These are phyloP conservation scores for Albifimbria verrucaria DNA, from an alignment of 2,329 filamentous ascomycete genomes.

Conservation along the genomic window DNA sequence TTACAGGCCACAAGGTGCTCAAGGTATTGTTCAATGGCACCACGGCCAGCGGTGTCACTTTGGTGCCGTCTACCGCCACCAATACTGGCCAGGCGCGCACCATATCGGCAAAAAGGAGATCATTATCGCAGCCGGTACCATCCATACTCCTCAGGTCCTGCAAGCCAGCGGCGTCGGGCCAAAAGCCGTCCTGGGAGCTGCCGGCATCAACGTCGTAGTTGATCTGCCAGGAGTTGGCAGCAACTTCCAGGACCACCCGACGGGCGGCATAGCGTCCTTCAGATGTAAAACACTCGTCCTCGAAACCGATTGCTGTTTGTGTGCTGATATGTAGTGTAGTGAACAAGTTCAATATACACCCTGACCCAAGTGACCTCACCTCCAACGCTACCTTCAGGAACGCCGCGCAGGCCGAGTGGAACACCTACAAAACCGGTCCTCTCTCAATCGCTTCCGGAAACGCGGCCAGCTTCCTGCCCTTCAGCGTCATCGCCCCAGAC, in stretches of 20 bases:
- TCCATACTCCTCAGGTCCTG: not conserved
- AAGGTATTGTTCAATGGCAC: not conserved
- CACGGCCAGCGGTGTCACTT: not conserved
- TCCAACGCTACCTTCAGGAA: not conserved
- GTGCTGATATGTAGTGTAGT: not conserved
- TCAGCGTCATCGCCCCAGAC: not conserved
- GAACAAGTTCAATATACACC: not conserved
- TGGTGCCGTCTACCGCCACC: not conserved
- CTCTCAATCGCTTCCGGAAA: not conserved
- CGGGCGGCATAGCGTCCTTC: not conserved
- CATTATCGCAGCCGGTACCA: not conserved
- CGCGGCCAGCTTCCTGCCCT: not conserved
- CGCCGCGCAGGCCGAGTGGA: not conserved
- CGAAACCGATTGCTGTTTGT: not conserved
- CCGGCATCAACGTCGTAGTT: not conserved
- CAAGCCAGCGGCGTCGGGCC: not conserved
- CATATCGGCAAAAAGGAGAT: not conserved
- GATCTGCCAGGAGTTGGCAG: not conserved
- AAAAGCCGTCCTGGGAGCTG: not conserved
- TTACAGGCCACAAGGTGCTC: not conserved
- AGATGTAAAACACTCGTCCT: not conserved
- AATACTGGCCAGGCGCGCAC: not conserved
- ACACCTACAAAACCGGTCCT: not conserved
- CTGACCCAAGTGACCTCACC: not conserved
- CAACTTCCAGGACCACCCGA: not conserved